Conservation (phyloP, 441 rosid genomes). For the Heliophila coronopifolia region DNA sequence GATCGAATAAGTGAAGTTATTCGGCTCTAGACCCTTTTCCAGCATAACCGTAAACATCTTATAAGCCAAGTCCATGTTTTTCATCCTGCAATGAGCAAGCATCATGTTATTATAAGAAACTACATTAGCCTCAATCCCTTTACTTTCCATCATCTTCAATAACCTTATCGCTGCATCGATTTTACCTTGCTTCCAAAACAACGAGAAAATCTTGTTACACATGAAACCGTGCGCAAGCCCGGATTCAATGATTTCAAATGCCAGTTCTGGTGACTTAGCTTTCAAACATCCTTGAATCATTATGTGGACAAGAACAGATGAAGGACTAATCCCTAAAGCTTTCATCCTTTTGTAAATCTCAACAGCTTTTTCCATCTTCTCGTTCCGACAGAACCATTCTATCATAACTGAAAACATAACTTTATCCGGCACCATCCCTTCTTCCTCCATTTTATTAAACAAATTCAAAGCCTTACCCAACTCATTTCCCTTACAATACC, state of each 20-base stretch:
- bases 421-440: conserved; percentile 48
- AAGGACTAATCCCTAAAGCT: conserved; percentile 36
- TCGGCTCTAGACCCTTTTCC: conserved; percentile 44
- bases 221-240: conserved; percentile 42
- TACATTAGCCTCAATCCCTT: conserved; percentile 33
- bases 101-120: conserved; percentile 65
- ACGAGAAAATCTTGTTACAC: conserved; percentile 40
- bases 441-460: conserved; percentile 42
- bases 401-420: conserved; percentile 58
- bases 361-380: conserved; percentile 43
- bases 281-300: conserved; percentile 51
- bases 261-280: conserved; percentile 34
- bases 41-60: conserved; percentile 35
- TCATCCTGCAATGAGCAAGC: conserved; percentile 43
- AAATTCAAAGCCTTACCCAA: conserved; percentile 46
- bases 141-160: conserved; percentile 49
- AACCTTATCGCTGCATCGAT: conserved; percentile 41
- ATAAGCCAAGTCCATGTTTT: conserved; percentile 45
- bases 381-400: conserved; percentile 50
- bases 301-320: conserved; percentile 38
- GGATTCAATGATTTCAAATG: conserved; percentile 33
- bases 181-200: conserved; percentile 44
- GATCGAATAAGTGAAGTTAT: conserved; percentile 45
- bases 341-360: conserved; percentile 53
- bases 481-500: conserved; percentile 47